Evolutionary conservation across 495 filamentous ascomycete species (phyloP), one percentile per base, ranked within the genome.

Genomic region (Aspergillus nanangensis): DNA sequence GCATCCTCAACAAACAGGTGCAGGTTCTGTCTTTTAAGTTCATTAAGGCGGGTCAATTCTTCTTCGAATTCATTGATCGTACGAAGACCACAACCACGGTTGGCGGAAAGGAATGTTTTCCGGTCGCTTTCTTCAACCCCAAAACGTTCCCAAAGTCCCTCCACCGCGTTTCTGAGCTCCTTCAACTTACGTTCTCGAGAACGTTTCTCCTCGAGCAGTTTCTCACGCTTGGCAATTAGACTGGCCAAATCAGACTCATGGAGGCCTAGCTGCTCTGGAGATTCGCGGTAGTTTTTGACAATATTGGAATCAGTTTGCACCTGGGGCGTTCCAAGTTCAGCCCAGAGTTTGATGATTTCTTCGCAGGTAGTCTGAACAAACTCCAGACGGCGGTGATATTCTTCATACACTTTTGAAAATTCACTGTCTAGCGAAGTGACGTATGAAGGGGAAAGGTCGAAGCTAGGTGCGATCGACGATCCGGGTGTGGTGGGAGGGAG

Each of bases 1-100:
- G 92, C 87, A 70, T 96, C 91, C 56, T 96, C 92, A 18, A 99
- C 87, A 55, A 97, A 97, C 1, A 96, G 66, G 63, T 96, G 90
- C 40, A 99, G 71, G 52, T 97, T 96, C 60, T 97, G 88, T 59
- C 84, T 74, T 74, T 97, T 99, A 38, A 97, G 74, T 56, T 96
- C 90, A 50, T 92, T 93, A 37, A 99, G 71, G 35, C 88, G 78
- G 34, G 78, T 70, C 24, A 96, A 70, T 57, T 97, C 93, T 39
- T 92, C 88, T 63, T 96, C 90, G 50, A 89, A 94, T 62, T 95
- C 91, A 55, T 96, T 95, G 64, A 95, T 95, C 27, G 82, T 84
- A 41, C 88, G 77, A 27, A 95, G 71, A 17, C 91, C 88, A 55
- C 88, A 94, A 45, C 90, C 89, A 41, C 83, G 74, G 55, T 86